phyloP scores from a whole-genome alignment of 2,329 filamentous ascomycete genomes.

The Polytolypa hystricis region DNA sequence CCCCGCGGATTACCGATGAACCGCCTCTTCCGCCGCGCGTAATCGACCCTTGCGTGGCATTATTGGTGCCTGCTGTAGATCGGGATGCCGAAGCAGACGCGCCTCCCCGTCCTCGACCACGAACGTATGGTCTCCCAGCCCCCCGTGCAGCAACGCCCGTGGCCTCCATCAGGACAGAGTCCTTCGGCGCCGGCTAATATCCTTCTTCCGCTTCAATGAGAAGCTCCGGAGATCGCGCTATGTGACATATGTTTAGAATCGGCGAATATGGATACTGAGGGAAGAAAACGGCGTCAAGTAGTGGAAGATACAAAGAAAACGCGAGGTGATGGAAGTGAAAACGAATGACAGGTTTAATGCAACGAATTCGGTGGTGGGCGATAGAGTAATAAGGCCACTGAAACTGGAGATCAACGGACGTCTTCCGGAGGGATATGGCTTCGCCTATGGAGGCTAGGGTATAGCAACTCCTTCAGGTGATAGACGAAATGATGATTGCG shows the following conservation, averaged over 20 bases:
- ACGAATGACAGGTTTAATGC: too few species aligned
- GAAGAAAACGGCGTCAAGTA: too few species aligned
- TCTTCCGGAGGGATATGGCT: too few species aligned
- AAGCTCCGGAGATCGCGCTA: constrained; percentile 2
- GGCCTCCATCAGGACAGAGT: background rate
- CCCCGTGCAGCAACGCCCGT: constrained; percentile 7
- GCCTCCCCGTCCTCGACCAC: constrained; percentile 4
- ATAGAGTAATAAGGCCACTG: too few species aligned
- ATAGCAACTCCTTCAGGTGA: too few species aligned
- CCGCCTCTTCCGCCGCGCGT: constrained; percentile 1
- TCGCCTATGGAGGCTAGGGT: too few species aligned
- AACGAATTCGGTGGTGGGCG: too few species aligned
- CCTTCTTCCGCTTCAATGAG: background rate
- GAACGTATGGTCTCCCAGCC: constrained; percentile 1
- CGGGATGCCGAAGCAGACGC: constrained; percentile 2
- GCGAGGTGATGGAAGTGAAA: background rate
- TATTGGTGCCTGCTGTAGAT: constrained; percentile 1
- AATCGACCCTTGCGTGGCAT: constrained; percentile 1
- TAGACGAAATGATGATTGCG: too few species aligned
- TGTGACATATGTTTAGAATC: constrained; percentile 4
- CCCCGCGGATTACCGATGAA: background rate
- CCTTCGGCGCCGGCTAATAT: constrained; percentile 2
- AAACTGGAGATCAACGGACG: too few species aligned
- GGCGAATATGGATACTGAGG: background rate
- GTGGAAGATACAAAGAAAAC: background rate